Percentiles rank a stretch among this genome's conserved stretches.
These are phyloP conservation scores for Isatis tinctoria DNA, from an alignment of 345 rosid species.

Conservation along the genomic window DNA sequence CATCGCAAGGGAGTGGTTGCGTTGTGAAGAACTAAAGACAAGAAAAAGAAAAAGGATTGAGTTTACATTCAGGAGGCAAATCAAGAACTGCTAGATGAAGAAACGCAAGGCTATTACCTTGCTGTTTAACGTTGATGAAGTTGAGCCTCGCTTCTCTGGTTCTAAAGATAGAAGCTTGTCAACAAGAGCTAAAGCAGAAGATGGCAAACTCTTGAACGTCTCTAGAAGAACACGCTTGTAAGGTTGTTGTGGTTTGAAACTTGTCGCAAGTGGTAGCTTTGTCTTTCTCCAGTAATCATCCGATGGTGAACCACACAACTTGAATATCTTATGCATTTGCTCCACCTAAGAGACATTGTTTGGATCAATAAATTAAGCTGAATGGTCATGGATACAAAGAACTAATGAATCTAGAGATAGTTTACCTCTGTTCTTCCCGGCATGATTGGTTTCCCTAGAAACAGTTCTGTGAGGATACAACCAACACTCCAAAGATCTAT, in stretches of 20 bases:
- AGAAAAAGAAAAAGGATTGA: not conserved
- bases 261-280: conserved; percentile 86
- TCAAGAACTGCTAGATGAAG: conserved; percentile 2
- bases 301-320: conserved; percentile 92
- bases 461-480: conserved; percentile 85
- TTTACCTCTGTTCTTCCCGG: conserved; percentile 93
- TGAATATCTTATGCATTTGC: conserved; percentile 96
- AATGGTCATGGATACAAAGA: not conserved
- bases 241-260: conserved; percentile 89
- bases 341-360: conserved; percentile 54
- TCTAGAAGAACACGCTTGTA: conserved; percentile 74
- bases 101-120: conserved; percentile 40
- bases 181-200: conserved; percentile 67
- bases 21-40: conserved; percentile 55
- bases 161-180: conserved; percentile 90
- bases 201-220: conserved; percentile 82
- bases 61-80: not conserved
- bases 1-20: conserved; percentile 60
- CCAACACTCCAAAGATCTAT: conserved; percentile 99
- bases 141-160: conserved; percentile 53
- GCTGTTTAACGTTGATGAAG: conserved; percentile 51
- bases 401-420: not conserved
- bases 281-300: conserved; percentile 89
- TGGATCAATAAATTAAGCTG: not conserved
- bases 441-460: conserved; percentile 92